phyloP scores from a whole-genome alignment of 768 basidiomycete species.

The Phylloporus sp. region DNA sequence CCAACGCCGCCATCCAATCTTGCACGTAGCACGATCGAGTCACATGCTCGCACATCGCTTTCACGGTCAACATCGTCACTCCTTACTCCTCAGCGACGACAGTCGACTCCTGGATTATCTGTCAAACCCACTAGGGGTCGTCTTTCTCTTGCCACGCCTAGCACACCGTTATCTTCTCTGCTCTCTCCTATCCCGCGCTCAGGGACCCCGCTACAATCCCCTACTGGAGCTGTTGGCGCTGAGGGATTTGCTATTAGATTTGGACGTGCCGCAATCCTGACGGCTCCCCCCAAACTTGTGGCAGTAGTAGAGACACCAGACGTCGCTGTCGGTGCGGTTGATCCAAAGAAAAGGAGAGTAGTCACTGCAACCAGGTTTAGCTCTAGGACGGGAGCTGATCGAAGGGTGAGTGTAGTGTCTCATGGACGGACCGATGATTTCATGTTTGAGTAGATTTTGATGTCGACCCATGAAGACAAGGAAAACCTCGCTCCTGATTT shows the following conservation, averaged over 20 bases:
- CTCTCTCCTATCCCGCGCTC: constrained; percentile 29
- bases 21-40: constrained; percentile 15
- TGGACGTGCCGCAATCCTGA: constrained; percentile 72
- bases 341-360: constrained; percentile 77
- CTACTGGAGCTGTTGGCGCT: constrained; percentile 22
- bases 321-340: constrained; percentile 85
- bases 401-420: constrained; percentile 53
- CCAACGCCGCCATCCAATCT: constrained; percentile 23
- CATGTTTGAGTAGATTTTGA: constrained; percentile 54
- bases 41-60: constrained; percentile 46
- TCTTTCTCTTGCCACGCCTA: constrained; percentile 40
- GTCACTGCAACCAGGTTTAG: constrained; percentile 88
- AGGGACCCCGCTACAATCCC: constrained; percentile 35
- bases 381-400: constrained; percentile 74
- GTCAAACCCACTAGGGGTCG: constrained; percentile 39
- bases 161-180: constrained; percentile 37
- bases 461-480: constrained; percentile 76
- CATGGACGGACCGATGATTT: not conserved
- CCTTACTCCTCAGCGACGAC: constrained; percentile 39
- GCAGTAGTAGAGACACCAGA: constrained; percentile 85
- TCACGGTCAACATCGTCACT: constrained; percentile 51
- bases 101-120: constrained; percentile 32
- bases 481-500: constrained; percentile 22
- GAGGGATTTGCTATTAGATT: constrained; percentile 46
- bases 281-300: constrained; percentile 79